Percentiles rank a stretch among this genome's conserved stretches.
These are phyloP conservation scores for Hortiboletus flavorubellus DNA, from an alignment of 768 basidiomycete genomes.

Conservation along the genomic window DNA sequence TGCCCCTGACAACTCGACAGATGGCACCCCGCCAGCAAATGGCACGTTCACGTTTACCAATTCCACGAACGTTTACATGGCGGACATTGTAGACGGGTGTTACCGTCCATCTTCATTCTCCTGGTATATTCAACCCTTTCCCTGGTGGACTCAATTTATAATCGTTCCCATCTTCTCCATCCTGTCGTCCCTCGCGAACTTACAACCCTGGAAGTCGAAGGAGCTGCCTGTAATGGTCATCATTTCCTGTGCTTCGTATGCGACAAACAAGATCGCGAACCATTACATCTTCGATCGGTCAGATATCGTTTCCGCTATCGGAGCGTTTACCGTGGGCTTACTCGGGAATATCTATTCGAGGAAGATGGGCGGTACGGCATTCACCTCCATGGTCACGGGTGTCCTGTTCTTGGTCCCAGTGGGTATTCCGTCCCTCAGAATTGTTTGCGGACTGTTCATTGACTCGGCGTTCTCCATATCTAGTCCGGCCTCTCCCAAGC, in stretches of 20 bases:
- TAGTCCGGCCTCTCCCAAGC: constrained; percentile 85
- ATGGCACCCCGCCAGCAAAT: constrained; percentile 42
- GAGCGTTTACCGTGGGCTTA: constrained; percentile 77
- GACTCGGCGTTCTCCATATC: neutral
- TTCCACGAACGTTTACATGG: constrained; percentile 40
- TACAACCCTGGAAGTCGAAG: constrained; percentile 69
- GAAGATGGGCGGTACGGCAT: constrained; percentile 80
- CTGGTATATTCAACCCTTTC: constrained; percentile 84
- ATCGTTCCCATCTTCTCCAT: constrained; percentile 75
- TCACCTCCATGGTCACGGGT: constrained; percentile 88
- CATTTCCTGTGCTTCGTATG: constrained; percentile 77
- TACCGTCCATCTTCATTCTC: constrained; percentile 60
- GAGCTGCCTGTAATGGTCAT: constrained; percentile 81
- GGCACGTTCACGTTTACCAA: constrained; percentile 71
- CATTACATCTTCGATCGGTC: constrained; percentile 83
- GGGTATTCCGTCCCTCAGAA: constrained; percentile 30
- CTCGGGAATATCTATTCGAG: constrained; percentile 81
- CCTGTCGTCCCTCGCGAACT: constrained; percentile 69
- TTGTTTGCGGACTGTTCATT: neutral
- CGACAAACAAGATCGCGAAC: constrained; percentile 78
- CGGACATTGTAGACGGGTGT: constrained; percentile 63
- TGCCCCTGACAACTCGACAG: constrained; percentile 50
- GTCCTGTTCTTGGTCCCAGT: constrained; percentile 86
- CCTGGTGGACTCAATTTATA: constrained; percentile 70
- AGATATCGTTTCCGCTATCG: constrained; percentile 81